Conservation (phyloP, 305 asterid genomes). For the Solanum hybrid region DNA sequence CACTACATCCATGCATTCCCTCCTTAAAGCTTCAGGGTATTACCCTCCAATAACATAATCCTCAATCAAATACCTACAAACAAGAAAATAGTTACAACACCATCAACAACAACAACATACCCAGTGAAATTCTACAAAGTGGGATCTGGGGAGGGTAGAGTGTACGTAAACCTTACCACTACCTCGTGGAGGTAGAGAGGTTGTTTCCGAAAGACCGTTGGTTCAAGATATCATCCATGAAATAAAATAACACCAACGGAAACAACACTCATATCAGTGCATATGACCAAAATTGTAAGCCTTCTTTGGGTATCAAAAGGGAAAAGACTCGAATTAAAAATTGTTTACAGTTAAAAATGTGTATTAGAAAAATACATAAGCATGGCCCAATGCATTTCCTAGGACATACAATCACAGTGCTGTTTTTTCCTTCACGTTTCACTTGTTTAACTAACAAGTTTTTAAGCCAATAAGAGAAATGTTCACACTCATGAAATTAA, state of each 20-base stretch:
- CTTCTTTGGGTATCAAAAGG: background rate
- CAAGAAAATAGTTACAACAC: background rate
- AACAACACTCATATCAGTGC: background rate
- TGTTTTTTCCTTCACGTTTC: background rate
- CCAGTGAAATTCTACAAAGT: background rate
- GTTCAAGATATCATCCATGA: background rate
- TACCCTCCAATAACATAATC: slow-evolving; percentile 7
- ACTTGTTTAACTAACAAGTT: background rate
- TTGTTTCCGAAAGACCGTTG: background rate
- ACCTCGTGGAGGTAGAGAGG: background rate
- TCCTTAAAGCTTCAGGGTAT: background rate
- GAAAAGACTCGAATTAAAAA: background rate
- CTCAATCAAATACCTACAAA: background rate
- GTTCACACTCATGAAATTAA: background rate
- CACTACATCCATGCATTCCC: slow-evolving; percentile 13
- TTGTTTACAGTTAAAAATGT: background rate
- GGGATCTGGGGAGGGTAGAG: background rate
- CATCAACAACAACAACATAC: background rate
- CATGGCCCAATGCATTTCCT: background rate
- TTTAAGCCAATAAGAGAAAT: background rate
- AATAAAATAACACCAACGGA: background rate
- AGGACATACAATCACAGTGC: background rate
- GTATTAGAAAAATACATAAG: background rate
- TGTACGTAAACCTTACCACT: background rate
- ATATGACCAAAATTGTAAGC: background rate